phyloP scores from a whole-genome alignment of 345 rosid species.

The Ricinus communis region DNA sequence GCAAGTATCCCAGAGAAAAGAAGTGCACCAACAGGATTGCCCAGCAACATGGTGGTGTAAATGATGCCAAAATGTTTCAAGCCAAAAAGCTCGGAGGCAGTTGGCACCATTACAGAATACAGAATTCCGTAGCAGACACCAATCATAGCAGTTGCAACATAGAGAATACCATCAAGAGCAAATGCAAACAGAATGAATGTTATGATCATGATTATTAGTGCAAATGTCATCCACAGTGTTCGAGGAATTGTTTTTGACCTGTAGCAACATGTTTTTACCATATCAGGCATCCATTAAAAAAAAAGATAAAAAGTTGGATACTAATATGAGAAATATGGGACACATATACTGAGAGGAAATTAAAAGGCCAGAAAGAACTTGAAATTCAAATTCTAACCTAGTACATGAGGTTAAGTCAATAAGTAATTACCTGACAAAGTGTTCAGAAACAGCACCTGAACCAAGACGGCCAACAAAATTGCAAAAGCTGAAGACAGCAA shows the following conservation, averaged over 20 bases:
- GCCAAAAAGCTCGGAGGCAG: conserved; percentile 91
- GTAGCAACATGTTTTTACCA: conserved; percentile 18
- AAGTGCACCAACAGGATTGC: conserved; percentile 89
- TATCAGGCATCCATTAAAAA: not conserved
- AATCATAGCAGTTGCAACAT: conserved; percentile 60
- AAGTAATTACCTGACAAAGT: conserved; percentile 70
- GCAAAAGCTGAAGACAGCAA: conserved; percentile 77
- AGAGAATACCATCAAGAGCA: conserved; percentile 54
- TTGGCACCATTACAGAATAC: conserved; percentile 66
- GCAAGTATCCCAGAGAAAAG: conserved; percentile 86
- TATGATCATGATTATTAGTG: conserved; percentile 54
- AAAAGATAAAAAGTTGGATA: not conserved
- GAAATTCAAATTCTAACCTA: conserved; percentile 3
- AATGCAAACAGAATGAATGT: conserved; percentile 62
- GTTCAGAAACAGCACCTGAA: conserved; percentile 82
- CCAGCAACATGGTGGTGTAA: conserved; percentile 71
- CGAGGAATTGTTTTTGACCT: conserved; percentile 75
- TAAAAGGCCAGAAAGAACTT: not conserved
- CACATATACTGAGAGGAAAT: not conserved
- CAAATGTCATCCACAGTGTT: conserved; percentile 69
- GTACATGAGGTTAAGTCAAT: not conserved
- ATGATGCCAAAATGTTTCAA: conserved; percentile 81
- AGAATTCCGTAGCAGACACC: conserved; percentile 76
- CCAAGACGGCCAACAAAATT: conserved; percentile 86
- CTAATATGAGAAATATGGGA: not conserved